Evolutionary conservation across 176 grass and related monocot species (phyloP).

Genomic region (Avena eriantha): DNA sequence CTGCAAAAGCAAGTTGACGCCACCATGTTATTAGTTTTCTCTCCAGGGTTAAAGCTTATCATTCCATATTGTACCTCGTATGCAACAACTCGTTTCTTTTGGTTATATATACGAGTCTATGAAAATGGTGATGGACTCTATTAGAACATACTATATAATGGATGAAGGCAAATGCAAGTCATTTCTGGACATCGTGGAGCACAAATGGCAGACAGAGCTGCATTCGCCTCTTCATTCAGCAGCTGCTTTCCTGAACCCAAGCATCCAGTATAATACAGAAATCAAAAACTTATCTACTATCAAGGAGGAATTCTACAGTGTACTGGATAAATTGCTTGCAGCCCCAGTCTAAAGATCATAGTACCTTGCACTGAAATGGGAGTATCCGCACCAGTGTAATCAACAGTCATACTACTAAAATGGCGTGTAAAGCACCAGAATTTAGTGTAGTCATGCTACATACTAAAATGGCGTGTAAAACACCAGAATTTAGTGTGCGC

Average conservation of each 20-base stretch:
- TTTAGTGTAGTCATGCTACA: no score
- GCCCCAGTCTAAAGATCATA: conserved; percentile 74
- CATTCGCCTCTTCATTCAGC: conserved; percentile 92
- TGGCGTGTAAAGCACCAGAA: no score
- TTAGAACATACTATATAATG: conserved; percentile 99
- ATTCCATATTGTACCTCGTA: no score
- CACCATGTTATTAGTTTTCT: no score
- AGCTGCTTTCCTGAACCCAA: conserved; percentile 86
- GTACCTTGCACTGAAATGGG: no score
- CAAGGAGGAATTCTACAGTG: conserved; percentile 79
- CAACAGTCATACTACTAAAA: no score
- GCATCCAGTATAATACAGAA: conserved; percentile 89
- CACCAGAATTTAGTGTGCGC: no score
- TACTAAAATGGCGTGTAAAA: no score
- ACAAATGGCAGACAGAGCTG: conserved; percentile 77
- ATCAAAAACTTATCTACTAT: conserved; percentile 72
- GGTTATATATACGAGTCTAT: conserved; percentile 97
- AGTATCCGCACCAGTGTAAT: no score
- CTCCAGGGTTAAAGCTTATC: no score
- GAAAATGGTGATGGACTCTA: conserved; percentile 90
- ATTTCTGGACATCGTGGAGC: conserved; percentile 89
- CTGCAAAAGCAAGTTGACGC: no score
- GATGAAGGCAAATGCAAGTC: conserved; percentile 95
- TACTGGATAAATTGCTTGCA: conserved; percentile 81
- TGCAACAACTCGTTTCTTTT: no score